phyloP scores from a whole-genome alignment of 2,329 filamentous ascomycete genomes.

The Microthyrium microscopicum region DNA sequence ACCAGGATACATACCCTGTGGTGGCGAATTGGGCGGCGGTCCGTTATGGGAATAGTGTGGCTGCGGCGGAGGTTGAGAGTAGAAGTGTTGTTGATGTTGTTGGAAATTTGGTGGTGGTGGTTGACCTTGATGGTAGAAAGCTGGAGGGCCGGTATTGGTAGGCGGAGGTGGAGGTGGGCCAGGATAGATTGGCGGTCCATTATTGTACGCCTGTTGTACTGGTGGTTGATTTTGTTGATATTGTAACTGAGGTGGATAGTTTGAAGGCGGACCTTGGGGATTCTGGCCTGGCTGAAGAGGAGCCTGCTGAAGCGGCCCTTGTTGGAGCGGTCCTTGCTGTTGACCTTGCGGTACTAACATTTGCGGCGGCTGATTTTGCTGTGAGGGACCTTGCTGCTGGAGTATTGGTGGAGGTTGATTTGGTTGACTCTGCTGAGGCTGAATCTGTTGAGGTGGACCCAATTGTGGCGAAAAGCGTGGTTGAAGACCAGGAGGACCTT shows the following conservation, averaged over 20 bases:
- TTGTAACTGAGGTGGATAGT: not conserved
- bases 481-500: constrained; percentile 1
- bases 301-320: not conserved
- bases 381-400: too few species aligned
- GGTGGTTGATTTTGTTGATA: constrained; percentile 3
- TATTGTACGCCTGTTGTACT: constrained; percentile 1
- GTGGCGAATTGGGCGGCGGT: not conserved
- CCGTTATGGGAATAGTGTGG: not conserved
- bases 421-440: not conserved
- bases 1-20: too few species aligned
- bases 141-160: not conserved
- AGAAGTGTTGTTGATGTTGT: not conserved
- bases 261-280: not conserved
- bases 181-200: not conserved
- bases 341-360: not conserved
- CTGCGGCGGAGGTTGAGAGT: not conserved
- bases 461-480: too few species aligned
- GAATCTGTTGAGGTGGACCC: too few species aligned
- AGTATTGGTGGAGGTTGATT: constrained; percentile 1
- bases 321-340: constrained; percentile 1
- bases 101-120: constrained; percentile 3
- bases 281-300: not conserved
- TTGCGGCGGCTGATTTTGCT: constrained; percentile 1
- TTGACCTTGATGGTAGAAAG: not conserved
- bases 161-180: not conserved